Conservation (phyloP, 2,329 filamentous ascomycete genomes). For the Cladosporium sp. region DNA sequence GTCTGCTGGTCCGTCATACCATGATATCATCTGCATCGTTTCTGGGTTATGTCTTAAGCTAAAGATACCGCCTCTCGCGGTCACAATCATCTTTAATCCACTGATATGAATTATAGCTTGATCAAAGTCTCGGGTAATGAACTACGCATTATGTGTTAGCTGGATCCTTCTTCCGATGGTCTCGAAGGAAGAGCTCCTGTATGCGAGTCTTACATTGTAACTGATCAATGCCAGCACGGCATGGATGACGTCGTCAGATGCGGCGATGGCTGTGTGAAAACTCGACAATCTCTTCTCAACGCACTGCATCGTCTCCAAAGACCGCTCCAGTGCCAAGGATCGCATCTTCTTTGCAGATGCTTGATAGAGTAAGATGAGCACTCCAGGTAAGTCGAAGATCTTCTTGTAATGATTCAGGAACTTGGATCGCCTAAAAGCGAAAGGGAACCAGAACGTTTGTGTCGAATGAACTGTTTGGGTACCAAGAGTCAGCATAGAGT, state of each 20-base stretch:
- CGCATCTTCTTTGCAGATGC: slow-evolving; percentile 43
- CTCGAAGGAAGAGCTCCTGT: too few species aligned
- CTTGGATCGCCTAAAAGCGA: too few species aligned
- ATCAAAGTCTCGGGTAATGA: background rate
- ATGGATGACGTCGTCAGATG: background rate
- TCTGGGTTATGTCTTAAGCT: background rate
- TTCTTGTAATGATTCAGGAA: too few species aligned
- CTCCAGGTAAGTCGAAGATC: too few species aligned
- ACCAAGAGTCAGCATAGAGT: too few species aligned
- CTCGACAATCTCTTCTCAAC: background rate
- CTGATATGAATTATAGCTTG: background rate
- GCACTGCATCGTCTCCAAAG: background rate
- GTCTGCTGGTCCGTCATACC: too few species aligned
- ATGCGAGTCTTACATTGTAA: background rate
- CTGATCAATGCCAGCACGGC: background rate
- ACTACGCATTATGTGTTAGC: background rate
- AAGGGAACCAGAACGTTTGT: too few species aligned
- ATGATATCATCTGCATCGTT: too few species aligned
- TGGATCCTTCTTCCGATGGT: too few species aligned
- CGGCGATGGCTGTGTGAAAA: background rate
- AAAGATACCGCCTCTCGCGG: background rate
- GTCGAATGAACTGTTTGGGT: too few species aligned
- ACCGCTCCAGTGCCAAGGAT: background rate
- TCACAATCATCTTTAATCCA: background rate
- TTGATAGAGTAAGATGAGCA: too few species aligned